These are phyloP conservation scores for Ophiostoma triangulosporum DNA, from an alignment of 2,329 filamentous ascomycete species.

Conservation along the genomic window DNA sequence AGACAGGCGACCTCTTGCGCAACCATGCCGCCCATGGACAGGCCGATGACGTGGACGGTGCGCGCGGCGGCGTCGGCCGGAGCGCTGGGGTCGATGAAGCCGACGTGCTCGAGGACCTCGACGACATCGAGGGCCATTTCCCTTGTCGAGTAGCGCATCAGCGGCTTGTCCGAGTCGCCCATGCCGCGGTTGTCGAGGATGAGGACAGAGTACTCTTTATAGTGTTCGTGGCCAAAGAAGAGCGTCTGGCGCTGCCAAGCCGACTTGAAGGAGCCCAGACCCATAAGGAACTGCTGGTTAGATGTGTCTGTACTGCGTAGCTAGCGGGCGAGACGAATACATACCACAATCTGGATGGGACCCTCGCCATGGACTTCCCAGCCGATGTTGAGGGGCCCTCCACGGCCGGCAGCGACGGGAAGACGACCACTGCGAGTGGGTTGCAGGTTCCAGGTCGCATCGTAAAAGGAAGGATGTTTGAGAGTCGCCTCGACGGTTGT, in stretches of 20 bases:
- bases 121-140: constrained; percentile 72
- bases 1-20: constrained; percentile 59
- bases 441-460: constrained; percentile 55
- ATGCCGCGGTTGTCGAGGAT: constrained; percentile 78
- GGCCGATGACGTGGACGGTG: constrained; percentile 54
- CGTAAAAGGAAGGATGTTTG: constrained; percentile 51
- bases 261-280: constrained; percentile 53
- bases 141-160: constrained; percentile 64
- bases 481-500: constrained; percentile 42
- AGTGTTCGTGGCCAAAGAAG: constrained; percentile 62
- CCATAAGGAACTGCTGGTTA: constrained; percentile 53
- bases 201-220: constrained; percentile 56
- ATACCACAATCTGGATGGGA: constrained; percentile 57
- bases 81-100: constrained; percentile 27
- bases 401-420: constrained; percentile 53
- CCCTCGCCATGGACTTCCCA: constrained; percentile 74
- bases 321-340: too few species aligned
- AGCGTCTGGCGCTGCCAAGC: constrained; percentile 76
- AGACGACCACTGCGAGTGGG: constrained; percentile 48
- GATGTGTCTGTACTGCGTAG: constrained; percentile 25
- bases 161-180: constrained; percentile 64
- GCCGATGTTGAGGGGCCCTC: constrained; percentile 61
- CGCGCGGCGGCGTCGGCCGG: constrained; percentile 14
- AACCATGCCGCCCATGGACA: constrained; percentile 87
- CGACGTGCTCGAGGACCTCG: constrained; percentile 55